A percentile compares a stretch with the other conserved stretches of the same genome.
Conservation (phyloP, 495 filamentous ascomycete species). For the Bacidia gigantensis region DNA sequence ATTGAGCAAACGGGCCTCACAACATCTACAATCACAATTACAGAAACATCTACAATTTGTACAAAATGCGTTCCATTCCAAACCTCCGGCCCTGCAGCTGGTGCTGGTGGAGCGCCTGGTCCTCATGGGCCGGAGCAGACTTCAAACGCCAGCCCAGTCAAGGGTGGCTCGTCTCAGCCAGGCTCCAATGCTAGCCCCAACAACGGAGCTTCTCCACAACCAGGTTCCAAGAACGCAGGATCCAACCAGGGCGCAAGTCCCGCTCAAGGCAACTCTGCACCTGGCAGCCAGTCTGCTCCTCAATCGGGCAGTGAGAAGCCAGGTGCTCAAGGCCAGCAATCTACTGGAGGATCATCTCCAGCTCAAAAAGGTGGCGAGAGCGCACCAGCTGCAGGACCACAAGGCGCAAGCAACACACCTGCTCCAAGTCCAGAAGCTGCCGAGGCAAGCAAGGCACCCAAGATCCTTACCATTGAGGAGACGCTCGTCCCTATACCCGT, state of each 20-base stretch:
- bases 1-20: neutral
- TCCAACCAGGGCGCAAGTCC: neutral
- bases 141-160: neutral
- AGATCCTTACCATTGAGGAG: neutral
- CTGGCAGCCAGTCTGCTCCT: neutral
- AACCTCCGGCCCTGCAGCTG: neutral
- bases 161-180: neutral
- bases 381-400: neutral
- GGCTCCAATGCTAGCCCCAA: neutral
- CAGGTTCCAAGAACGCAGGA: neutral
- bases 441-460: neutral
- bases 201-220: too few relatives aligned
- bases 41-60: neutral
- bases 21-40: conserved; percentile 8
- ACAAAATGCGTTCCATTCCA: neutral
- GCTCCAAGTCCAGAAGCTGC: neutral
- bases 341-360: neutral
- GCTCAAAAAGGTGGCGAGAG: neutral
- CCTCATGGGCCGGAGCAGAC: neutral
- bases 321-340: neutral
- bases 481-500: conserved; percentile 1
- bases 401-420: neutral
- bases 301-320: neutral
- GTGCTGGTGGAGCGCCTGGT: neutral
- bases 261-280: neutral